Conservation (phyloP, 805 yeast species). For the Metschnikowia amazonensis region DNA sequence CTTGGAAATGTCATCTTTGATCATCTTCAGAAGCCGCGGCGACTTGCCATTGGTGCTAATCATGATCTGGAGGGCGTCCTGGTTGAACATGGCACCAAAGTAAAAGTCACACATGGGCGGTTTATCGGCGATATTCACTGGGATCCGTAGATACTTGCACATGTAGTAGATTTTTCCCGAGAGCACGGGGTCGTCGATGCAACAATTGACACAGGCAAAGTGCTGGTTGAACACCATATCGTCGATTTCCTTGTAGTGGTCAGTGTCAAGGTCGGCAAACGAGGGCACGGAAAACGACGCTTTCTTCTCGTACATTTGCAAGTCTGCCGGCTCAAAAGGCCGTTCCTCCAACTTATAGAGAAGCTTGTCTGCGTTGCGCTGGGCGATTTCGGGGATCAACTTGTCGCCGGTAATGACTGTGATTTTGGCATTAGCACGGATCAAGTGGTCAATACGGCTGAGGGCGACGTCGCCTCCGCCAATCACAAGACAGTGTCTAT, state of each 20-base stretch:
- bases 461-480: slow-evolving; percentile 81
- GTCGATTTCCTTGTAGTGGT: slow-evolving; percentile 28
- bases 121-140: slow-evolving; percentile 79
- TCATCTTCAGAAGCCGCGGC: slow-evolving; percentile 62
- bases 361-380: slow-evolving; percentile 34
- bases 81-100: slow-evolving; percentile 73
- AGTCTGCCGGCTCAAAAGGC: slow-evolving; percentile 45
- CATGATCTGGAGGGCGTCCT: slow-evolving; percentile 74
- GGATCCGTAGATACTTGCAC: slow-evolving; percentile 44
- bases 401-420: slow-evolving; percentile 53
- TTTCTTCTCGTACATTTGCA: slow-evolving; percentile 44
- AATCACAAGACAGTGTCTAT: slow-evolving; percentile 63
- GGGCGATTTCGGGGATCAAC: slow-evolving; percentile 27
- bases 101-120: slow-evolving; percentile 83
- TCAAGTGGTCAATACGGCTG: slow-evolving; percentile 60
- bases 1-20: slow-evolving; percentile 52
- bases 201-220: slow-evolving; percentile 67
- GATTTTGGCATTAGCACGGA: slow-evolving; percentile 66
- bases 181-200: slow-evolving; percentile 65
- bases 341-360: slow-evolving; percentile 41
- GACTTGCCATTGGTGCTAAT: slow-evolving; percentile 80
- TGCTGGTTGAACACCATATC: slow-evolving; percentile 32
- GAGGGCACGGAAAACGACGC: slow-evolving; percentile 11
- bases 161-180: slow-evolving; percentile 55
- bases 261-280: slow-evolving; percentile 9